Base-by-base conservation (phyloP, 2,329 filamentous ascomycete genomes). In the Ophiosphaerella narmari region DNA sequence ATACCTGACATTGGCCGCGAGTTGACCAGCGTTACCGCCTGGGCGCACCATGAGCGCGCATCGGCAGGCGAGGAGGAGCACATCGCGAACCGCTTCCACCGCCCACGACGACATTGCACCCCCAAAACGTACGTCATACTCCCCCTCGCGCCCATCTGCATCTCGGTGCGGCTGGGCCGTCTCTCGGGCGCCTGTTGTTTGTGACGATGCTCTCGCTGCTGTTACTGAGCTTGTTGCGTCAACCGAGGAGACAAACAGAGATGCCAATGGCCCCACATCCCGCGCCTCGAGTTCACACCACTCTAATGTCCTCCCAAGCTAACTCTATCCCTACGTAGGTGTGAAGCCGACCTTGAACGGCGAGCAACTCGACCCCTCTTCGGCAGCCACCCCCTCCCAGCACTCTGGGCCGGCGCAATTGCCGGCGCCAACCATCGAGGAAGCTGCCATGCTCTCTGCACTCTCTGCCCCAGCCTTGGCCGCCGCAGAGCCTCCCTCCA, bases 381-480 rank as follows among this genome's bases (percentile, higher is more conserved):
- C 56, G 82, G 83, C 58, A 63, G 67, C 45, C 60, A 75, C 52
- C 70, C 74, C 62, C 85, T 86, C 62, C 38, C 53, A 43, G 42
- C 52, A 45, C 32, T 43, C 58, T 44, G 60, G 57, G 46, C 54
- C 57, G 36, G 54, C 60, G 44, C 54, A 57, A 31, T 39, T 54
- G 40, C 46, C 55, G 9, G 45, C 50, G 39, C 43, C 59, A 38
- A 50, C 52, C 48, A 39, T 44, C 41, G 50, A 55, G 35, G 55
- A 52, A 26, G 39, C 62, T 34, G 44, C 52, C 18, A 67, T 70
- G 52, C 53, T 70, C 23, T 57, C 60, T 35, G 54, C 65, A 18
- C 58, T 68, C 34, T 55, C 66, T 5, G 58, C 60, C 14, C 50
- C 68, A 11, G 56, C 43, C 6, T 52, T 63, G 13, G 44, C 62